Evolutionary conservation across 495 filamentous ascomycete species (phyloP), one percentile per base, ranked within the genome.

Genomic region (Penicillium silybi): DNA sequence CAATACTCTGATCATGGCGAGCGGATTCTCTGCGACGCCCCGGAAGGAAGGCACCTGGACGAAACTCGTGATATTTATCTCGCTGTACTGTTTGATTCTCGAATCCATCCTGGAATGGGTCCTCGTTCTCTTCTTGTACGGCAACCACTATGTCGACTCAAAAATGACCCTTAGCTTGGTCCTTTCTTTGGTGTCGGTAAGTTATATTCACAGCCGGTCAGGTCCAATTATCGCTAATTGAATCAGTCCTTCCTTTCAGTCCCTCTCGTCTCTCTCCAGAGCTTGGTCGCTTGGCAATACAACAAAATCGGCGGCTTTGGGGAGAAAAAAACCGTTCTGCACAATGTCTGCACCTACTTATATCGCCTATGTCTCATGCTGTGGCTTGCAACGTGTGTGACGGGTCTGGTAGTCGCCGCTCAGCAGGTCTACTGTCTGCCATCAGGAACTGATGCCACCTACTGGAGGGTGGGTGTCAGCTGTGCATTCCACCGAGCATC

Each of bases 211-310:
- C 16, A 34, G 6, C 38, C n/a, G 47, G 34, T 3, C 2, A 49
- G 22, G 43, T 41, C 41, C 22, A 25, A 2, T 20, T 11, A 15
- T 20, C 35, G 38, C 54, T 59, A 26, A 63, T 44, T 44, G 8
- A 6, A 38, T 6, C 4, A 76, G 73, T 72, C 71, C 6, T 70
- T 73, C 43, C 52, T 73, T 11, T 69, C 70, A 0, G 58, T 75
- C 1, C 69, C 73, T 0, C 62, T 75, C 15, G 62, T 71, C 4
- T 57, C 58, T n/a, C 58, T 76, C 3, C 73, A 76, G 27, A 75
- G 70, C 43, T 47, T 76, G 18, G 70, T 76, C 34, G 69, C 71
- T 2, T 75, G 71, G 71, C 73, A 76, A 44, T 73, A 73, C 44
- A 71, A 73, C 42, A 67, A 66, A 13, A 68, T 71, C 19, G 52